Evolutionary conservation across 345 rosid species (phyloP).

Genomic region (Camelina neglecta): DNA sequence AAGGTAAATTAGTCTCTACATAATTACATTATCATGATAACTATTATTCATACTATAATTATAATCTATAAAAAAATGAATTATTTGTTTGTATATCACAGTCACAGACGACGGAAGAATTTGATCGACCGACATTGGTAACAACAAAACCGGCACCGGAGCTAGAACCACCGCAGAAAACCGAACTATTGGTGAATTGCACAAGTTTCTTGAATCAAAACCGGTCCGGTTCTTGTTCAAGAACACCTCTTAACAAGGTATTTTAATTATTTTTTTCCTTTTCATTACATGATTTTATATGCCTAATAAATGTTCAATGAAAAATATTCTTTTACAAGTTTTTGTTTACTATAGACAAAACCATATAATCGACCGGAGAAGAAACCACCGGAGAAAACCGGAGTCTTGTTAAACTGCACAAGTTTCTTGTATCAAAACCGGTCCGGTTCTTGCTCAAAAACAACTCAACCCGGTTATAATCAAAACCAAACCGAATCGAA

Average conservation of each 20-base stretch:
- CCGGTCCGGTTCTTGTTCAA: constrained; percentile 34
- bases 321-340: no score
- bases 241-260: constrained; percentile 33
- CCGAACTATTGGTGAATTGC: constrained; percentile 14
- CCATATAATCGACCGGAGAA: constrained; percentile 20
- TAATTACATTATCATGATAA: not conserved
- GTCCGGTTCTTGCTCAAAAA: constrained; percentile 25
- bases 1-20: constrained; percentile 19
- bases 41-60: not conserved
- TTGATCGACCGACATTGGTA: constrained; percentile 30
- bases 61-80: no score
- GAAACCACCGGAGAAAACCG: constrained; percentile 19
- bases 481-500: constrained; percentile 31
- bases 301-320: not conserved
- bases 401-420: constrained; percentile 28
- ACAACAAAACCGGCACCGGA: constrained; percentile 29
- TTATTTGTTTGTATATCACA: not conserved
- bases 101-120: constrained; percentile 22
- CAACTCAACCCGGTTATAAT: not conserved
- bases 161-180: constrained; percentile 37
- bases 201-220: constrained; percentile 39
- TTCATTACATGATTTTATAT: not conserved
- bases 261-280: not conserved
- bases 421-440: constrained; percentile 37
- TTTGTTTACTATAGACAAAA: constrained; percentile 27